Base-by-base conservation (phyloP, 768 basidiomycete genomes). In the Podaxis pistillaris region DNA sequence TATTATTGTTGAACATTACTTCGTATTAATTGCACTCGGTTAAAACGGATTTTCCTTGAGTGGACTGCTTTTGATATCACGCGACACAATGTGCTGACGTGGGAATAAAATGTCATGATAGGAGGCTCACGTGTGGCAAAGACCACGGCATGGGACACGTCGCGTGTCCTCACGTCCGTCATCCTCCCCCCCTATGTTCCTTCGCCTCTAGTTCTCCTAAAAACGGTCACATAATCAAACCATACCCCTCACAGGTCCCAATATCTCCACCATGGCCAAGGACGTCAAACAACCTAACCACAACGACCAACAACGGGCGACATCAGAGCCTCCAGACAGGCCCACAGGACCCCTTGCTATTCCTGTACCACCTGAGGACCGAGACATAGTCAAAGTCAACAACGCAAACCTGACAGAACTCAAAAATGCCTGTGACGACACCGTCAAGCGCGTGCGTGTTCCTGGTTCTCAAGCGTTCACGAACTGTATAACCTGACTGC, bases 341-440 rank as follows among this genome's bases (percentile, higher is more conserved):
- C 85, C 86, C 15, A 75, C 78, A 1, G 84, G 86, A 1, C 86
- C 86, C 13, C 77, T 86, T 33, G 82, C 83, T 65, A 74, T 84
- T 57, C 67, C 75, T 13, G 72, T 82, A 12, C 64, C 79, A 11
- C 65, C 78, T 2, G 78, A 74, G 57, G 78, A 81, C 37, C 78
- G 86, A 52, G 86, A 88, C 57, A 72, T 75, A 6, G 75, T 88
- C 68, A 88, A 85, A 70, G 82, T 88, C 63, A 88, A 88, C 75
- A 83, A 82, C 65, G 78, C 79, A 3, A 87, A 76, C 68, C 60
- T 76, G 40, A 81, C 80, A 17, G 87, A 88, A 65, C 79, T 88
- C 66, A 88, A 88, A 74, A 86, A 87, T 67, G 83, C 87, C 17
- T 87, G 86, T 64, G 96, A 98, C 74, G 96, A 98, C 76, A 89